Percentiles rank a stretch among this genome's conserved stretches.
Evolutionary conservation across 75 land plant species (phyloP).

Genomic region (Sequoiadendron giganteum): DNA sequence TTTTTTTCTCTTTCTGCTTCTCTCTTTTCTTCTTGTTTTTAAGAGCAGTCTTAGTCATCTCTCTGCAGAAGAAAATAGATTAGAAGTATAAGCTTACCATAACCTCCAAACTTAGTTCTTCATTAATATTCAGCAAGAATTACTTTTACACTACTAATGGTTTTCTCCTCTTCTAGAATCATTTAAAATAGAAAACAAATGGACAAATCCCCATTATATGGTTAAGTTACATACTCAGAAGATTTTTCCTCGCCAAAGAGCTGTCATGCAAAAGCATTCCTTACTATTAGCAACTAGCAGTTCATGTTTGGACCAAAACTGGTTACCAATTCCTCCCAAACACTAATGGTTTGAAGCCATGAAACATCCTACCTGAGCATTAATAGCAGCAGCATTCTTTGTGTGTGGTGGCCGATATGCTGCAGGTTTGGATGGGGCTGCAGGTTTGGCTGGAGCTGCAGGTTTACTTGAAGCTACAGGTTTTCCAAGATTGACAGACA

Average conservation of each 20-base stretch:
- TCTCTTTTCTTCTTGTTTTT: slow-evolving; percentile 76
- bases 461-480: slow-evolving; percentile 23
- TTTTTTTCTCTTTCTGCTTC: slow-evolving; percentile 74
- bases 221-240: slow-evolving; percentile 40
- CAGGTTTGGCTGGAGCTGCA: slow-evolving; percentile 13
- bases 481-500: slow-evolving; percentile 19
- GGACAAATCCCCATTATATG: background rate
- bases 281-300: background rate
- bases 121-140: background rate
- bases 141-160: background rate
- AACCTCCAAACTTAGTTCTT: background rate
- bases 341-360: background rate
- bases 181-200: background rate
- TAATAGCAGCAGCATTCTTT: slow-evolving; percentile 63
- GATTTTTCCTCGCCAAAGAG: slow-evolving; percentile 49
- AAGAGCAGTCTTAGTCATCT: slow-evolving; percentile 64
- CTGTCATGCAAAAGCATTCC: slow-evolving; percentile 27
- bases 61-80: slow-evolving; percentile 25
- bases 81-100: background rate
- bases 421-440: slow-evolving; percentile 53
- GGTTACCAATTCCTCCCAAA: background rate
- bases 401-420: slow-evolving; percentile 98
- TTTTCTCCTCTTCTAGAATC: background rate
- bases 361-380: slow-evolving; percentile 60
- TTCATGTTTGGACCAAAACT: background rate